These are phyloP conservation scores for Boletus sp. DNA, from an alignment of 768 basidiomycete genomes.

Conservation along the genomic window DNA sequence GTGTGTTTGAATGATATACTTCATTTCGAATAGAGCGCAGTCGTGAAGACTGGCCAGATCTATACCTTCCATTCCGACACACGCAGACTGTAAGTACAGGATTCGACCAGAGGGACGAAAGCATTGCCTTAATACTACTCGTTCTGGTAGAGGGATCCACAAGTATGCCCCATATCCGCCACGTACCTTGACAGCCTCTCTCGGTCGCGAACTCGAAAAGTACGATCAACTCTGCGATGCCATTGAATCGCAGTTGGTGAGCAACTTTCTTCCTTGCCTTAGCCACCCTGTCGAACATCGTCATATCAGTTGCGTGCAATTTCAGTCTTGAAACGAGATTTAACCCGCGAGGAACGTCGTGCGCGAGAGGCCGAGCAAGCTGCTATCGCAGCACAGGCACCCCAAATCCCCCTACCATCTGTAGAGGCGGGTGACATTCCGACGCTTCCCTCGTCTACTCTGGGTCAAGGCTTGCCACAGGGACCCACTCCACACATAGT, in stretches of 20 bases:
- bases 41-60: conserved; percentile 67
- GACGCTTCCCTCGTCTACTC: conserved; percentile 28
- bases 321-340: conserved; percentile 66
- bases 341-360: conserved; percentile 57
- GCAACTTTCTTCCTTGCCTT: conserved; percentile 21
- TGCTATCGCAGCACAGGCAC: conserved; percentile 33
- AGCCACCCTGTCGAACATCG: not conserved
- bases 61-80: conserved; percentile 67
- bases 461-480: conserved; percentile 34
- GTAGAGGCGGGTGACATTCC: conserved; percentile 17
- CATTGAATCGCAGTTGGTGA: conserved; percentile 68
- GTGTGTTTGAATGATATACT: not conserved
- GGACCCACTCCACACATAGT: conserved; percentile 28
- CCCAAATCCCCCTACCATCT: conserved; percentile 25
- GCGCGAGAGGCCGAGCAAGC: conserved; percentile 43
- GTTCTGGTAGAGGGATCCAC: conserved; percentile 47
- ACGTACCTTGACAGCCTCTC: conserved; percentile 55
- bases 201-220: conserved; percentile 72
- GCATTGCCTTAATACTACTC: not conserved
- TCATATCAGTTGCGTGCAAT: conserved; percentile 63
- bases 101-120: not conserved
- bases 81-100: conserved; percentile 52
- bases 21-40: conserved; percentile 45
- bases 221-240: conserved; percentile 79
- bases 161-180: conserved; percentile 61